These are phyloP conservation scores for Stagonosporopsis vannaccii DNA, from an alignment of 2,329 filamentous ascomycete species.

Conservation along the genomic window DNA sequence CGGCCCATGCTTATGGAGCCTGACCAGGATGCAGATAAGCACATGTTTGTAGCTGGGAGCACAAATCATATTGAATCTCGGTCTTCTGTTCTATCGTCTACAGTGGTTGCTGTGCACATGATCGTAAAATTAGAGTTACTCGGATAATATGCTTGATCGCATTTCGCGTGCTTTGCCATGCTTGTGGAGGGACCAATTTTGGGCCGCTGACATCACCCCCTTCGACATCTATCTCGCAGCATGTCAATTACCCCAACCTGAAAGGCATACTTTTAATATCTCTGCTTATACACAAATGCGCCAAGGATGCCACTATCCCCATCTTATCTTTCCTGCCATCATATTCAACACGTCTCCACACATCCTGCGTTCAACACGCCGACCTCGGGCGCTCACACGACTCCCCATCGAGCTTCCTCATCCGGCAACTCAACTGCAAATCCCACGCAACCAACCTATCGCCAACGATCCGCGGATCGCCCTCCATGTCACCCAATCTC, in stretches of 20 bases:
- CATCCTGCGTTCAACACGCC: not conserved
- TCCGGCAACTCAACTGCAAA: conserved; percentile 24
- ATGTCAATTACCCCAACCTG: not conserved
- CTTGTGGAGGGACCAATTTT: conserved; percentile 1
- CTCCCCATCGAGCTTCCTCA: conserved; percentile 28
- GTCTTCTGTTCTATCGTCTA: too few species aligned
- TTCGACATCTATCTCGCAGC: not conserved
- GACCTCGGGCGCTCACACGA: conserved; percentile 6
- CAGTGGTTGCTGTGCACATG: not conserved
- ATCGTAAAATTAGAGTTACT: conserved; percentile 23
- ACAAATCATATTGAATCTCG: not conserved
- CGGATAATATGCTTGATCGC: conserved; percentile 21
- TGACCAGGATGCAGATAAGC: not conserved
- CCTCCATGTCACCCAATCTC: conserved; percentile 7
- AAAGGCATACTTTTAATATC: not conserved
- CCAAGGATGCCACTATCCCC: not conserved
- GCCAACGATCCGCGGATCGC: conserved; percentile 18
- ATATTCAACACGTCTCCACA: not conserved
- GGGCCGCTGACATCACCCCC: conserved; percentile 16
- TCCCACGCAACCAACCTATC: conserved; percentile 26
- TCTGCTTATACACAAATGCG: not conserved
- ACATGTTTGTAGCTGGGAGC: conserved; percentile 1
- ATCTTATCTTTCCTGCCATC: not conserved
- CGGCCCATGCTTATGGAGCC: not conserved
- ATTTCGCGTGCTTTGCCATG: conserved; percentile 16